These are phyloP conservation scores for Aschersonia sp. DNA, from an alignment of 2,329 filamentous ascomycete species.

Conservation along the genomic window DNA sequence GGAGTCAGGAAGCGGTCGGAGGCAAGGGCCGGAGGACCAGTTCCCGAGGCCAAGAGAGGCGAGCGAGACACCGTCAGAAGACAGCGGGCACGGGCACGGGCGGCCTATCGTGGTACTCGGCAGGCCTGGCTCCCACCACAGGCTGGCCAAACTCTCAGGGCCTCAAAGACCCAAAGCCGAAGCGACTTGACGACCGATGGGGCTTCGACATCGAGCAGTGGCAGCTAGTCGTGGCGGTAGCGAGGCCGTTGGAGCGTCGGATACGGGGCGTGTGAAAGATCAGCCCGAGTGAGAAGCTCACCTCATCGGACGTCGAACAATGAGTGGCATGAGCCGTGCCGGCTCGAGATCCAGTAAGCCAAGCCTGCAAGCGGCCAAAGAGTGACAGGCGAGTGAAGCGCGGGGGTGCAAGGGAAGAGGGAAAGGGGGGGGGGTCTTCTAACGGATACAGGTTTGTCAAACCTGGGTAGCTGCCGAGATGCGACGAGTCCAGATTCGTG, in stretches of 20 bases:
- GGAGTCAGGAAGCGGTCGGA: conserved; percentile 18
- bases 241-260: conserved; percentile 2
- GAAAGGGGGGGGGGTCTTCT: background rate
- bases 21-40: conserved; percentile 22
- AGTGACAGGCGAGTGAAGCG: background rate
- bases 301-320: background rate
- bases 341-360: background rate
- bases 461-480: background rate
- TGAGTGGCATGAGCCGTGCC: background rate
- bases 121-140: background rate
- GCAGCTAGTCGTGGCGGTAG: conserved; percentile 6
- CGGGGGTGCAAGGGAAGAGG: no score
- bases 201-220: conserved; percentile 12
- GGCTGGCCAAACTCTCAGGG: background rate
- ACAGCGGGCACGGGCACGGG: background rate
- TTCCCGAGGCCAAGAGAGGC: conserved; percentile 11
- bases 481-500: background rate
- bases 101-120: background rate
- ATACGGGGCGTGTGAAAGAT: conserved; percentile 9
- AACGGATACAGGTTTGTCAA: background rate
- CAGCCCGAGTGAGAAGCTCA: background rate
- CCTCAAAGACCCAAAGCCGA: background rate
- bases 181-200: background rate
- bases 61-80: conserved; percentile 3
- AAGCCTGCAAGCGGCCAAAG: background rate